Evolutionary conservation across 169 alveolate species (phyloP), one percentile per base, ranked within the genome.

Genomic region (Eimeria necatrix): DNA sequence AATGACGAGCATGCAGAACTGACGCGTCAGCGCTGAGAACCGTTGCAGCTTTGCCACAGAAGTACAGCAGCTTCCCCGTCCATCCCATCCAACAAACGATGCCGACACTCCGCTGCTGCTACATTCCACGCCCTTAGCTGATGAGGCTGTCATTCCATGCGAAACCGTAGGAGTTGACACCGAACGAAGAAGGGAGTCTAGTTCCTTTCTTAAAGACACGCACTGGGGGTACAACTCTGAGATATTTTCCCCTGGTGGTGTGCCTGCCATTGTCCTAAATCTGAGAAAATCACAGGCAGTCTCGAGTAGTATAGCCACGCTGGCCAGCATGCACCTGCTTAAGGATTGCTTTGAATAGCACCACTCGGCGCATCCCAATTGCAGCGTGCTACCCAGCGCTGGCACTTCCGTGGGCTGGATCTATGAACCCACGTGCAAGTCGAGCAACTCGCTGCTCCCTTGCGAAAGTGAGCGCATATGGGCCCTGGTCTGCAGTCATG

Each of bases 21-120:
- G 93, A 8, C 93, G 93, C 18, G 93, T 85, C 26, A 85, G 93
- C 64, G 93, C 93, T 41, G 93, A 85, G 64, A 85, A 85, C 64
- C 93, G 93, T 53, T 85, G 93, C 41, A 85, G 81, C 81, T 85
- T 85, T 49, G 93, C 93, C 81, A 61, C 93, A 26, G 83, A 46
- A 12, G 68, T 59, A 46, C 51, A 14, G 8, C 60, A 53, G 14
- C 16, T 61, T 20, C n/a, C 81, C 9, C 93, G 81, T 3, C 48
- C 81, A 7, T 85, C 81, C 64, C 80, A 24, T 78, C 68, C 48
- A 24, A 46, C 53, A 83, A 22, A 53, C 2, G 80, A 73, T 60
- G 52, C 52, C 46, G 20, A 53, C n/a, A 61, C 52, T 49, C 76
- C 76, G 60, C 51, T 85, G 32, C 51, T 22, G 2, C 22, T 51